Evolutionary conservation across 1,139 yeast genomes (phyloP).

Genomic region (Candida glucosophila): DNA sequence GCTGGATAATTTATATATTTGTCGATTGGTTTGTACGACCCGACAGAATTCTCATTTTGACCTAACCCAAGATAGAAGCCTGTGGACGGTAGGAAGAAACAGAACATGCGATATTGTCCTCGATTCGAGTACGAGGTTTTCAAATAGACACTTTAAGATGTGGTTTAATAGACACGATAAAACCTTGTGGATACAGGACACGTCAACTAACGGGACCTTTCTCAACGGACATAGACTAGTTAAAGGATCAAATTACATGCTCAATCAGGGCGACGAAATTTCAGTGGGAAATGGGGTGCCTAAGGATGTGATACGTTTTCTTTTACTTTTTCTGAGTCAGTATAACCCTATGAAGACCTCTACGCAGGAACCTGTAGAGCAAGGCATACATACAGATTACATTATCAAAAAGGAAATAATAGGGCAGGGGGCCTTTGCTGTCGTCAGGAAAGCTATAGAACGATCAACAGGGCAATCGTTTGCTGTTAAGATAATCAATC

Average conservation of each 20-base stretch:
- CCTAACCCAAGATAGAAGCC: constrained; percentile 26
- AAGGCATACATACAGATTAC: constrained; percentile 63
- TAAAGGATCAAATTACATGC: constrained; percentile 71
- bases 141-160: constrained; percentile 70
- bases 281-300: constrained; percentile 85
- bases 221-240: constrained; percentile 66
- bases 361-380: constrained; percentile 17
- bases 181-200: constrained; percentile 58
- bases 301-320: constrained; percentile 65
- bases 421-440: constrained; percentile 97
- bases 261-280: constrained; percentile 88
- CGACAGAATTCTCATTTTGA: constrained; percentile 48
- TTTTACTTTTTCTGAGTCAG: constrained; percentile 49
- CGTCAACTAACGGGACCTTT: constrained; percentile 86
- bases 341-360: constrained; percentile 29
- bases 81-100: constrained; percentile 78
- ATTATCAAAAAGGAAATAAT: constrained; percentile 75
- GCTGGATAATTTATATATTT: constrained; percentile 22
- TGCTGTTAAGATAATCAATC: constrained; percentile 85
- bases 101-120: constrained; percentile 54
- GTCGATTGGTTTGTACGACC: constrained; percentile 58
- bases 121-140: constrained; percentile 59
- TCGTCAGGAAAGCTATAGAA: constrained; percentile 85
- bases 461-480: constrained; percentile 74
- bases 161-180: constrained; percentile 50